Evolutionary conservation across 2,329 filamentous ascomycete genomes (phyloP), one percentile per base, ranked within the genome.

Genomic region (Neofusicoccum kwambonambiense): DNA sequence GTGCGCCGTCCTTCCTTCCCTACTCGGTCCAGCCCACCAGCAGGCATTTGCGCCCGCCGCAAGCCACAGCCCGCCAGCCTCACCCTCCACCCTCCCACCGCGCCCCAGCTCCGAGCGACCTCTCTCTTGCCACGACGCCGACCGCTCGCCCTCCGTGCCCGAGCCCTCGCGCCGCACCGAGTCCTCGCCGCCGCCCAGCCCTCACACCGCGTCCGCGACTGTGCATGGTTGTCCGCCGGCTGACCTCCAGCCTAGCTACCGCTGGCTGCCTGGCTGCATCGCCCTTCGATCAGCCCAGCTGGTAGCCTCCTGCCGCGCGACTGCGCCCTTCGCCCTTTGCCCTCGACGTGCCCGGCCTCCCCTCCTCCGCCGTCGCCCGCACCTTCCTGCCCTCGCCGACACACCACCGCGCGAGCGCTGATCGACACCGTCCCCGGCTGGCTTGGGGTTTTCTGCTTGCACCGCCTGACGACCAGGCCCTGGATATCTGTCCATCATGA

Each of bases 231-330:
- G 62, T 52, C 50, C 62, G 51, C 27, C 52, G 34, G 35, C 45
- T 64, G 62, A 58, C 44, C 34, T 64, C 44, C 51, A 58, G 62
- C 50, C 62, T 51, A 64, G 62, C 62, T 50, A 64, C 62, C 52
- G 62, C 62, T 64, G 62, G 62, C 62, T 64, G 62, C 62, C 62
- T 64, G 62, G 62, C 62, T 58, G 62, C 62, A 64, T 57, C 51
- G 51, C 62, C 62, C 15, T 51, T 54, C 62, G 62, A 44, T 64
- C 62, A 58, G 62, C 51, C 52, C 62, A 58, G 51, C 62, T 57
- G 62, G 62, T 54, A 64, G 62, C 44, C 58, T 49, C 42, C 34
- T 39, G 12, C 19, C 45, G 15, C 58, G 58, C 58, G 35, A 51
- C 44, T 13, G 17, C n/a, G 5, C 31, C 45, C 60, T n/a, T 35